Conservation (phyloP, 768 basidiomycete genomes). For the Ephemerocybe angulata region DNA sequence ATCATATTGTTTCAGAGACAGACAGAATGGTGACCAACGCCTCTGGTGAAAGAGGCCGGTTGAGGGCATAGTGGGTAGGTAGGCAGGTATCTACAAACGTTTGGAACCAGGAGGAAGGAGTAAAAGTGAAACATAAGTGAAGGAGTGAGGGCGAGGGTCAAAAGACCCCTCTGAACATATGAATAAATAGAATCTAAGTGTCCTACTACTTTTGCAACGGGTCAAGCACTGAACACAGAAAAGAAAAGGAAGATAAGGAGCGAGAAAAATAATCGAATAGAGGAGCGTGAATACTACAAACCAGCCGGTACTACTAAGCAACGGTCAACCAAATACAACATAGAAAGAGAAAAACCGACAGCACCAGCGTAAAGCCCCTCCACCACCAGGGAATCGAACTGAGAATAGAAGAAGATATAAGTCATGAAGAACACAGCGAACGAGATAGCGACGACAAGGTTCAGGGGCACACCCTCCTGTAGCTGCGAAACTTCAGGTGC, state of each 20-base stretch:
- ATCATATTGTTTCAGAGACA: no score
- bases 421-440: constrained; percentile 93
- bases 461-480: constrained; percentile 89
- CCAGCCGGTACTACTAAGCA: background rate
- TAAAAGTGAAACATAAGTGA: background rate
- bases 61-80: no score
- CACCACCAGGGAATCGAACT: background rate
- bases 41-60: no score
- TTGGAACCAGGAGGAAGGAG: background rate
- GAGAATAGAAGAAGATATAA: constrained; percentile 85
- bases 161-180: background rate
- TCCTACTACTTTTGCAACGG: constrained; percentile 4
- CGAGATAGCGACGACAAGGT: constrained; percentile 86
- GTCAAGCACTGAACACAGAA: constrained; percentile 3
- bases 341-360: background rate
- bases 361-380: background rate
- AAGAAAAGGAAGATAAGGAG: constrained; percentile 4
- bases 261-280: constrained; percentile 2
- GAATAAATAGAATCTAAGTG: constrained; percentile 4
- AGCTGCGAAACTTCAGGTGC: constrained; percentile 40
- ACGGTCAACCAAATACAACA: constrained; percentile 5
- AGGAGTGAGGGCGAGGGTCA: background rate
- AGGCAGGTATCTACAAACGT: no score
- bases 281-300: constrained; percentile 9
- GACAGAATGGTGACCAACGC: no score